A percentile compares a stretch with the other conserved stretches of the same genome.
These are phyloP conservation scores for Candida albicans DNA, from an alignment of 1,139 yeast genomes.

Conservation along the genomic window DNA sequence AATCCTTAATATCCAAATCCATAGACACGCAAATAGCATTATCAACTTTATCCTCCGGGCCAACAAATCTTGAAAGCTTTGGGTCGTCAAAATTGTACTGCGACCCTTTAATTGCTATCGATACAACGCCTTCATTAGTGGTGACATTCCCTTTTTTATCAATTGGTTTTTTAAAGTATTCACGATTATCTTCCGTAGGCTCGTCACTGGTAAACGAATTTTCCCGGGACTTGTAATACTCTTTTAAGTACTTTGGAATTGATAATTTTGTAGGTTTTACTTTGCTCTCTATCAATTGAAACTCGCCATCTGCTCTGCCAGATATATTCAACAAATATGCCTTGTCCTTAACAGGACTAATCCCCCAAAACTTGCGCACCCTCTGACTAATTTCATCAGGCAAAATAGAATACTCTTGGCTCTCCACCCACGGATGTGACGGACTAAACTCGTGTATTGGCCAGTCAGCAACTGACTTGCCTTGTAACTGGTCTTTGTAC, in stretches of 20 bases:
- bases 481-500: slow-evolving; percentile 52
- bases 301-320: slow-evolving; percentile 50
- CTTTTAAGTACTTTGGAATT: slow-evolving; percentile 45
- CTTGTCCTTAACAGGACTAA: slow-evolving; percentile 19
- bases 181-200: slow-evolving; percentile 4
- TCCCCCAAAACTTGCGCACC: slow-evolving; percentile 53
- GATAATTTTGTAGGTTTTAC: slow-evolving; percentile 22
- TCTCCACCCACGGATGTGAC: slow-evolving; percentile 51
- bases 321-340: slow-evolving; percentile 53
- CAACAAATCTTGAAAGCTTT: slow-evolving; percentile 18
- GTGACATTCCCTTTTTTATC: slow-evolving; percentile 32
- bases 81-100: slow-evolving; percentile 27
- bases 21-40: slow-evolving; percentile 35
- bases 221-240: slow-evolving; percentile 30
- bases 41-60: slow-evolving; percentile 20
- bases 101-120: slow-evolving; percentile 22
- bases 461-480: slow-evolving; percentile 51
- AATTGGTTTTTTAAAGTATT: slow-evolving; percentile 4
- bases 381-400: slow-evolving; percentile 56
- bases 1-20: slow-evolving; percentile 32
- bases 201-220: slow-evolving; percentile 21
- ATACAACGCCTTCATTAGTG: slow-evolving; percentile 26
- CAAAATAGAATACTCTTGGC: slow-evolving; percentile 54
- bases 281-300: slow-evolving; percentile 20
- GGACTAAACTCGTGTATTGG: slow-evolving; percentile 50